Percentiles rank a stretch among this genome's conserved stretches.
Conservation (phyloP, 495 filamentous ascomycete species). For the Cudoniella acicularis region DNA sequence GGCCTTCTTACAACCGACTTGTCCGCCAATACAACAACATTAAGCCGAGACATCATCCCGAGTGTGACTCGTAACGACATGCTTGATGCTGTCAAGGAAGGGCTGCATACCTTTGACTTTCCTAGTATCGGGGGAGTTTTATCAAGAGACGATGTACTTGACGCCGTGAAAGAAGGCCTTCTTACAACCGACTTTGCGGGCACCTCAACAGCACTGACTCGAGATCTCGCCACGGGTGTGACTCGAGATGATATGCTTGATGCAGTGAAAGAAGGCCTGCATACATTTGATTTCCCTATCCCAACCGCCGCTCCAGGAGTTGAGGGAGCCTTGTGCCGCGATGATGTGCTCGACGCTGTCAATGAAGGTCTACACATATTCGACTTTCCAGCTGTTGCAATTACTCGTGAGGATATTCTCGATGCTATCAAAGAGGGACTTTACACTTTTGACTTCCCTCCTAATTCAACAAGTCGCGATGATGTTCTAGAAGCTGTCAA, state of each 20-base stretch:
- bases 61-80: constrained; percentile 56
- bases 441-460: constrained; percentile 84
- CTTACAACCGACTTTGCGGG: constrained; percentile 68
- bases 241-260: constrained; percentile 59
- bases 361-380: constrained; percentile 73
- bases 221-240: neutral
- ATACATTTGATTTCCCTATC: constrained; percentile 45
- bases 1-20: constrained; percentile 64
- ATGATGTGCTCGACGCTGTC: constrained; percentile 74
- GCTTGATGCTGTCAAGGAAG: constrained; percentile 48
- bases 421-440: constrained; percentile 79
- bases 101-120: constrained; percentile 39
- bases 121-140: constrained; percentile 54
- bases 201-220: constrained; percentile 58
- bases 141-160: constrained; percentile 72
- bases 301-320: constrained; percentile 28
- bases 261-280: constrained; percentile 48
- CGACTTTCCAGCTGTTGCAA: constrained; percentile 64
- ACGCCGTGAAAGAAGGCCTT: constrained; percentile 70
- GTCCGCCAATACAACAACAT: constrained; percentile 39
- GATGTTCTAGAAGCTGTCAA: constrained; percentile 77
- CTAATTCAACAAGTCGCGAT: constrained; percentile 77
- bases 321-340: constrained; percentile 56
- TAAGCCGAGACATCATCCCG: constrained; percentile 1
- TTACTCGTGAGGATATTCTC: constrained; percentile 76